Conservation (phyloP, 1,284 basidiomycete genomes). For the Porodaedalea pini region DNA sequence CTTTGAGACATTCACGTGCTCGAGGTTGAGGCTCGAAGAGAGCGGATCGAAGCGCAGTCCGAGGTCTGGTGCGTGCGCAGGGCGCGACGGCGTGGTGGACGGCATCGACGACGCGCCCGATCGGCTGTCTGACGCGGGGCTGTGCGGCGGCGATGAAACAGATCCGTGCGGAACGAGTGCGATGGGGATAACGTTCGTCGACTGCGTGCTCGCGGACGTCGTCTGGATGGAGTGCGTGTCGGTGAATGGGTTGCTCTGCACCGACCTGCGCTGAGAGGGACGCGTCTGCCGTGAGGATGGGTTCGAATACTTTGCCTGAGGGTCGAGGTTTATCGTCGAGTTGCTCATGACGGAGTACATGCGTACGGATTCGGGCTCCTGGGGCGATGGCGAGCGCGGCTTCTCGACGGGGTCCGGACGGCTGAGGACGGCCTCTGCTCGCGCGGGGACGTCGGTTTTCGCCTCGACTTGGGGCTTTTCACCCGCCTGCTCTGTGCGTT, state of each 20-base stretch:
- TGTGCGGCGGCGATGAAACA: conserved; percentile 62
- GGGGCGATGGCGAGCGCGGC: conserved; percentile 27
- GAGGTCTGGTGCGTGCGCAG: conserved; percentile 57
- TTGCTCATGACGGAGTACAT: conserved; percentile 23
- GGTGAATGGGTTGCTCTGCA: conserved; percentile 65
- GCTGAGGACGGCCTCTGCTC: conserved; percentile 71
- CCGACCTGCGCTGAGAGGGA: conserved; percentile 32
- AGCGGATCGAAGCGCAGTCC: conserved; percentile 26
- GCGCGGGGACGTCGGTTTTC: conserved; percentile 63
- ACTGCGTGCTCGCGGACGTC: conserved; percentile 60
- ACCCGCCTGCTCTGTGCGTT: conserved; percentile 26
- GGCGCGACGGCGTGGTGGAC: conserved; percentile 48
- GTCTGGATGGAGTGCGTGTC: conserved; percentile 76
- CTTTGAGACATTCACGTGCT: conserved; percentile 57
- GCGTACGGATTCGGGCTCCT: conserved; percentile 12
- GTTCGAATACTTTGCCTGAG: conserved; percentile 4
- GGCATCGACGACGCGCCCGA: conserved; percentile 29
- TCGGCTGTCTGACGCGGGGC: conserved; percentile 55
- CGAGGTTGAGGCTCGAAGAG: conserved; percentile 46
- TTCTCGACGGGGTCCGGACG: conserved; percentile 76
- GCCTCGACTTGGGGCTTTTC: conserved; percentile 34
- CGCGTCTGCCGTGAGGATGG: neutral
- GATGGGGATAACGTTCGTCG: conserved; percentile 81
- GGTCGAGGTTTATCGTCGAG: conserved; percentile 14
- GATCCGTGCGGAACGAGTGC: conserved; percentile 68